phyloP scores from a whole-genome alignment of 1,284 basidiomycete genomes.

The Ganoderma boninense region DNA sequence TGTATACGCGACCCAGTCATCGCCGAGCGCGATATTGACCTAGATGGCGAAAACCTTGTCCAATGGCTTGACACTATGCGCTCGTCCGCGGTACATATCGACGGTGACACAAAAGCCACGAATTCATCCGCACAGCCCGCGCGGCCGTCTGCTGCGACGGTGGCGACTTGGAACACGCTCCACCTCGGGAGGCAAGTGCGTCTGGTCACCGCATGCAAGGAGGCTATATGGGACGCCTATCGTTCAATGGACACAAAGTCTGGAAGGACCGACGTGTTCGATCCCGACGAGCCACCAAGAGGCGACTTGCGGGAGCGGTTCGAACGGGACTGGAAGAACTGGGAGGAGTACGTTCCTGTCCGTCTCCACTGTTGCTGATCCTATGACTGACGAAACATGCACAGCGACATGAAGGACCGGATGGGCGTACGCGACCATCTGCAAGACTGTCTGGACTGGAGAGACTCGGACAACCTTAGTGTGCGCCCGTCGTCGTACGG shows the following conservation, averaged over 20 bases:
- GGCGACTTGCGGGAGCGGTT: conserved; percentile 64
- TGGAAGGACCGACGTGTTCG: conserved; percentile 10
- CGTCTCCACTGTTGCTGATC: background rate
- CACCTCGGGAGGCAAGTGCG: conserved; percentile 67
- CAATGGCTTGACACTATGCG: conserved; percentile 31
- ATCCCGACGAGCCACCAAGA: conserved; percentile 27
- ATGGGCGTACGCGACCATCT: conserved; percentile 64
- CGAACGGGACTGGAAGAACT: conserved; percentile 70
- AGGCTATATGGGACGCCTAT: conserved; percentile 74
- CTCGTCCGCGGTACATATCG: conserved; percentile 18
- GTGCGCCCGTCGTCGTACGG: conserved; percentile 57
- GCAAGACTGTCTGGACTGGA: conserved; percentile 58
- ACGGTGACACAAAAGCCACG: conserved; percentile 10
- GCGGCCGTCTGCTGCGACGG: conserved; percentile 25
- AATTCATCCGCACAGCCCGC: conserved; percentile 20
- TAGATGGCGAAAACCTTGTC: conserved; percentile 11
- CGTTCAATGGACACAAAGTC: conserved; percentile 49
- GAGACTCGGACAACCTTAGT: conserved; percentile 49
- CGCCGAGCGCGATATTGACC: conserved; percentile 11
- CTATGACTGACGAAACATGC: conserved; percentile 7
- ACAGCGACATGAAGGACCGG: conserved; percentile 80
- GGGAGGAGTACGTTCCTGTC: conserved; percentile 63
- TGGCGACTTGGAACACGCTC: conserved; percentile 61
- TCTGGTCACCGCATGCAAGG: conserved; percentile 67
- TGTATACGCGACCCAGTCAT: conserved; percentile 22